Evolutionary conservation across 352 stramenopile genomes (phyloP).

Genomic region (Globisporangium solare): DNA sequence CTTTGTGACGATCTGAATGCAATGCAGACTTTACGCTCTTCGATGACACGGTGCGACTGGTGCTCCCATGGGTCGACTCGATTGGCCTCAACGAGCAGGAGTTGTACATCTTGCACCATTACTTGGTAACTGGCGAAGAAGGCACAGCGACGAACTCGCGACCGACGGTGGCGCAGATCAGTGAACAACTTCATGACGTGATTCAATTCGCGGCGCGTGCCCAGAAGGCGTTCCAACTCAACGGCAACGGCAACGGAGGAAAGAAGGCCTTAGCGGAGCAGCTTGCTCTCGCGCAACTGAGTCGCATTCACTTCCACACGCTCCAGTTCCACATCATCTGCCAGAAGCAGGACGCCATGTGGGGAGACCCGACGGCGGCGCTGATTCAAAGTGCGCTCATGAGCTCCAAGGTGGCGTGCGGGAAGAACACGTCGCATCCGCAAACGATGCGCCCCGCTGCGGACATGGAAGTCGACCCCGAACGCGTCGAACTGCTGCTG

Average conservation of each 20-base stretch:
- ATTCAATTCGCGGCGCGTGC: constrained; percentile 55
- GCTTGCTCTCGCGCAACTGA: constrained; percentile 57
- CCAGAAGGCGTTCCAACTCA: constrained; percentile 32
- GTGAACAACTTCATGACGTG: constrained; percentile 61
- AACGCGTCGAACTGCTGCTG: constrained; percentile 66
- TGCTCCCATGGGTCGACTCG: constrained; percentile 74
- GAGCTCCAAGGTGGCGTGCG: constrained; percentile 79
- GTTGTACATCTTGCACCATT: constrained; percentile 80
- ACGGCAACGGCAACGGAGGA: constrained; percentile 14
- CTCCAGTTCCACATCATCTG: constrained; percentile 86
- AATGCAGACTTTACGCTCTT: constrained; percentile 72
- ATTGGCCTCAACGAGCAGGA: constrained; percentile 84
- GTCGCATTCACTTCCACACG: constrained; percentile 83
- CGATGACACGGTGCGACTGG: constrained; percentile 71
- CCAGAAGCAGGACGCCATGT: constrained; percentile 54
- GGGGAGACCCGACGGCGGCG: constrained; percentile 64
- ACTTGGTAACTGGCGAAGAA: constrained; percentile 68
- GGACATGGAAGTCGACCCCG: constrained; percentile 68
- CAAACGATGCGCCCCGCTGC: constrained; percentile 46
- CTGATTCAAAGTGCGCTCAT: constrained; percentile 76
- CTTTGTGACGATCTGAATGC: not conserved
- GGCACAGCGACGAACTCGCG: constrained; percentile 70
- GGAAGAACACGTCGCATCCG: constrained; percentile 37
- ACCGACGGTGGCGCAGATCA: constrained; percentile 69
- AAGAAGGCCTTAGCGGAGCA: constrained; percentile 12